phyloP scores from a whole-genome alignment of 2,329 filamentous ascomycete genomes.

The Trichoderma hamatum region DNA sequence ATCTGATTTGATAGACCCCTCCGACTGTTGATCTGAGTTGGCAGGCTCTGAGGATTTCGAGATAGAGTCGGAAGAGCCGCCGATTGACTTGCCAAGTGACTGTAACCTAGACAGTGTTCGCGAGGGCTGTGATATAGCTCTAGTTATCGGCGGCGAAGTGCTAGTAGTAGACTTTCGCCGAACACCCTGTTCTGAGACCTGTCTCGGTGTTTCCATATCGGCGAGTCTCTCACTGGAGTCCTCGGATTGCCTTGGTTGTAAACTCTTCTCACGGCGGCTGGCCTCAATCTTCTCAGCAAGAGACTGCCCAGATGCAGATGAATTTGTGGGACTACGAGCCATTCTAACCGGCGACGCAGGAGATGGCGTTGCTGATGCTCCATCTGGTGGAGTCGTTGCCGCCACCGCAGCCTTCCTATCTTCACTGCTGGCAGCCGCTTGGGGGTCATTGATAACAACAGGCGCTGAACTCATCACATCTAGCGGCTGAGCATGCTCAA shows the following conservation, averaged over 20 bases:
- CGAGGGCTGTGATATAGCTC: conserved; percentile 56
- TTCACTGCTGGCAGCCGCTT: background rate
- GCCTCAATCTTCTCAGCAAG: conserved; percentile 55
- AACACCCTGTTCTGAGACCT: conserved; percentile 41
- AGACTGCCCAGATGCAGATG: conserved; percentile 31
- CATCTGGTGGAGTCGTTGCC: conserved; percentile 10
- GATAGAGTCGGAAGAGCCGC: conserved; percentile 42
- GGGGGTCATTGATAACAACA: conserved; percentile 25
- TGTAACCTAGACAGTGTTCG: conserved; percentile 52
- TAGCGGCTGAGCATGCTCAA: conserved; percentile 54
- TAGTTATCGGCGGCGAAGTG: conserved; percentile 56
- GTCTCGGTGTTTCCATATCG: conserved; percentile 33
- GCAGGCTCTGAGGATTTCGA: conserved; percentile 34
- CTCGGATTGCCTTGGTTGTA: conserved; percentile 36
- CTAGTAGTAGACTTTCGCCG: conserved; percentile 51
- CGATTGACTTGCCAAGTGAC: conserved; percentile 48
- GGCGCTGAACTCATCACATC: conserved; percentile 45
- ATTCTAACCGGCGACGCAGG: conserved; percentile 32
- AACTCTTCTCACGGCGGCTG: conserved; percentile 53
- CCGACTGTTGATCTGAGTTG: conserved; percentile 35
- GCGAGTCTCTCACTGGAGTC: conserved; percentile 37
- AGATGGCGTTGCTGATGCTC: conserved; percentile 29
- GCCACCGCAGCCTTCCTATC: background rate
- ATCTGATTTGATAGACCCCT: conserved; percentile 58
- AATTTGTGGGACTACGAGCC: conserved; percentile 30